phyloP scores from a whole-genome alignment of 202 grass and related monocot species.

The Miscanthus sacchariflorus region DNA sequence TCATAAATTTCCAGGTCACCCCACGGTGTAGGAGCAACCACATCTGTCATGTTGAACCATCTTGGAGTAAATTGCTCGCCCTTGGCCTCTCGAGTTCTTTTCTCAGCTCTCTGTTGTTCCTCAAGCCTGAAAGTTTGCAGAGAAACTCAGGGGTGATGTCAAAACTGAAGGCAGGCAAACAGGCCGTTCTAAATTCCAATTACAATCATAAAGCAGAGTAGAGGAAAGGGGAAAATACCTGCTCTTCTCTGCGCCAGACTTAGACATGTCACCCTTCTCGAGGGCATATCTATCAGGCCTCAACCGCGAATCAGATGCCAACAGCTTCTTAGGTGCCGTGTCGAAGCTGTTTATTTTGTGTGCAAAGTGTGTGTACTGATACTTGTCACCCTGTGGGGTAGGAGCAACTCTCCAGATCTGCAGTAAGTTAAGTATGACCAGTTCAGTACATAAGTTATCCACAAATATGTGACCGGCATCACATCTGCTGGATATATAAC shows the following conservation, averaged over 20 bases:
- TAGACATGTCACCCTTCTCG: slow-evolving; percentile 94
- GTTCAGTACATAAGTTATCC: slow-evolving; percentile 26
- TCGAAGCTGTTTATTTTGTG: slow-evolving; percentile 97
- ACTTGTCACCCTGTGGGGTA: slow-evolving; percentile 74
- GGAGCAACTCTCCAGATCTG: slow-evolving; percentile 86
- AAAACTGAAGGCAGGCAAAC: neutral
- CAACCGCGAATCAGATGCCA: slow-evolving; percentile 91
- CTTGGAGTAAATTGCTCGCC: slow-evolving; percentile 72
- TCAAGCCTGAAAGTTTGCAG: slow-evolving; percentile 70
- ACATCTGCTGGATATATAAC: neutral
- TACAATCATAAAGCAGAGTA: neutral
- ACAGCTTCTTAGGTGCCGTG: slow-evolving; percentile 78
- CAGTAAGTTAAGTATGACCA: slow-evolving; percentile 34
- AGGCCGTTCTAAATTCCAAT: neutral
- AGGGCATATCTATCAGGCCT: slow-evolving; percentile 89
- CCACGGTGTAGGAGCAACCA: slow-evolving; percentile 73
- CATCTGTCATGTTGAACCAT: slow-evolving; percentile 83
- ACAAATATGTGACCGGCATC: neutral
- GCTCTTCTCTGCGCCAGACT: slow-evolving; percentile 84
- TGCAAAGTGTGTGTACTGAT: slow-evolving; percentile 90
- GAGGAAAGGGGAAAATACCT: slow-evolving; percentile 49
- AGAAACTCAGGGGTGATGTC: neutral
- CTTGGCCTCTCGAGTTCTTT: slow-evolving; percentile 74
- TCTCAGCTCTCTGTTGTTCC: slow-evolving; percentile 89
- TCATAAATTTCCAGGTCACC: slow-evolving; percentile 86